phyloP scores from a whole-genome alignment of 139 green algal species.

The Coccomyxa sp. region DNA sequence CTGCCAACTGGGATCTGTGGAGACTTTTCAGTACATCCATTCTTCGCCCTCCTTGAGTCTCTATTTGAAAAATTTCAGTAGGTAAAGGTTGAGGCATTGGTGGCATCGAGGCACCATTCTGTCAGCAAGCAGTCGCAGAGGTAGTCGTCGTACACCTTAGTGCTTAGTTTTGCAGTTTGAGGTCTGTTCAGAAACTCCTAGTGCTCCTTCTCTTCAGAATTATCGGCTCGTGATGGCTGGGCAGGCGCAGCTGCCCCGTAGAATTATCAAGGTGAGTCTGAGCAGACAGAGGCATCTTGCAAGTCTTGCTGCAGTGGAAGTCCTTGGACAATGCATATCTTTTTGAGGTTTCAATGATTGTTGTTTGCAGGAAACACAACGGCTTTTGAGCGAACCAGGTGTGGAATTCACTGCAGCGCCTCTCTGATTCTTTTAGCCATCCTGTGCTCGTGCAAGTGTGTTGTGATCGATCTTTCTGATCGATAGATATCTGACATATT shows the following conservation, averaged over 20 bases:
- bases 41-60: too few species aligned
- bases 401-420: neutral
- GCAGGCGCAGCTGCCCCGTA: constrained; percentile 52
- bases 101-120: too few species aligned
- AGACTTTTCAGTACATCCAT: too few species aligned
- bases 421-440: neutral
- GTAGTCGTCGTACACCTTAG: too few species aligned
- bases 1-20: too few species aligned
- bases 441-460: neutral
- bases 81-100: too few species aligned
- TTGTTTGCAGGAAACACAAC: constrained; percentile 85
- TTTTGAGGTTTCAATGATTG: too few species aligned
- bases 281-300: neutral
- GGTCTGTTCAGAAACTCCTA: too few species aligned
- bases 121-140: too few species aligned
- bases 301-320: neutral
- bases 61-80: too few species aligned
- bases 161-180: too few species aligned
- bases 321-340: too few species aligned
- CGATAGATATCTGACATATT: neutral
- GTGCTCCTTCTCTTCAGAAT: neutral
- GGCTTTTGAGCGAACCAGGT: constrained; percentile 93
- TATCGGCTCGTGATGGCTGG: neutral
- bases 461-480: neutral
- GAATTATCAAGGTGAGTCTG: constrained; percentile 67